Conservation (phyloP, 805 yeast species). For the Scheffersomyces amazonensis region DNA sequence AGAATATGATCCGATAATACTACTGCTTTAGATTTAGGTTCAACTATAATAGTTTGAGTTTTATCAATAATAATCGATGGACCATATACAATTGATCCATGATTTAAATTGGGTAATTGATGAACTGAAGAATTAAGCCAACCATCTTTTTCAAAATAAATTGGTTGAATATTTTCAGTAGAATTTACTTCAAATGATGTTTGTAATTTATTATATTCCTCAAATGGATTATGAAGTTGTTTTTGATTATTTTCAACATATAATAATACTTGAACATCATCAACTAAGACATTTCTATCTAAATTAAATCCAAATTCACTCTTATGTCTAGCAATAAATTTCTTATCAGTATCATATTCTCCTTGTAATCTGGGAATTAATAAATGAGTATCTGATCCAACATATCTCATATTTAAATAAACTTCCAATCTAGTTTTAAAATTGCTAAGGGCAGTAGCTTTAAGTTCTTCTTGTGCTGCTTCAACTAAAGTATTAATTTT, state of each 20-base stretch:
- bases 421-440: slow-evolving; percentile 53
- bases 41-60: slow-evolving; percentile 29
- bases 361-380: slow-evolving; percentile 48
- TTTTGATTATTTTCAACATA: slow-evolving; percentile 57
- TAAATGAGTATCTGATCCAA: slow-evolving; percentile 86
- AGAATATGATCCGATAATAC: slow-evolving; percentile 27
- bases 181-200: slow-evolving; percentile 8
- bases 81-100: slow-evolving; percentile 20
- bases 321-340: slow-evolving; percentile 27
- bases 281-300: slow-evolving; percentile 33
- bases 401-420: slow-evolving; percentile 74
- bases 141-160: slow-evolving; percentile 29
- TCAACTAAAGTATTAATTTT: slow-evolving; percentile 45
- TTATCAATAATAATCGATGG: slow-evolving; percentile 36
- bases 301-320: slow-evolving; percentile 36
- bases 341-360: slow-evolving; percentile 18
- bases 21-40: slow-evolving; percentile 29
- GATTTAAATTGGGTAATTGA: slow-evolving; percentile 17
- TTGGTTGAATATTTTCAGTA: slow-evolving; percentile 5
- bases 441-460: slow-evolving; percentile 48
- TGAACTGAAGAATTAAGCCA: slow-evolving; percentile 25
- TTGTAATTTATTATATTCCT: slow-evolving; percentile 17
- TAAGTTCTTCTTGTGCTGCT: slow-evolving; percentile 37
- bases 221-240: slow-evolving; percentile 51
- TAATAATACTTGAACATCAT: slow-evolving; percentile 43